Conservation (phyloP, 2,329 filamentous ascomycete genomes). For the Penicillium griseofulvum region DNA sequence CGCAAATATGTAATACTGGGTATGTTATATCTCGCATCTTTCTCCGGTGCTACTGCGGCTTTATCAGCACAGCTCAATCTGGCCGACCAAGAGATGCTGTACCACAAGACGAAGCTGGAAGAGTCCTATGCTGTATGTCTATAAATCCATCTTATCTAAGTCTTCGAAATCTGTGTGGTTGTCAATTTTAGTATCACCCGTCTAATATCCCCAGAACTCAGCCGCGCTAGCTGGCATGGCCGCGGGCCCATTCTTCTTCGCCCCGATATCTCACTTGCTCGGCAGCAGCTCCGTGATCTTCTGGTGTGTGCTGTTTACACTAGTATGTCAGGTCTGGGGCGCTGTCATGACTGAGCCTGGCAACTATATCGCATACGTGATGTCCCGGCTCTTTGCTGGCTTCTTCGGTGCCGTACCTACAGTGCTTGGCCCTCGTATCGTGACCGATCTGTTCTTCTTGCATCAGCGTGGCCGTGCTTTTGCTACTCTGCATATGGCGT, state of each 20-base stretch:
- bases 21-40: constrained; percentile 37
- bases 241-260: constrained; percentile 40
- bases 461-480: constrained; percentile 45
- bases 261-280: constrained; percentile 36
- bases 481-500: constrained; percentile 35
- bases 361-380: constrained; percentile 39
- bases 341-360: constrained; percentile 35
- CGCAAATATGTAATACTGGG: constrained; percentile 35
- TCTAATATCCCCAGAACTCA: constrained; percentile 28
- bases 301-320: constrained; percentile 38
- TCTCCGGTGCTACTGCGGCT: constrained; percentile 36
- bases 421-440: constrained; percentile 40
- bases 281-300: constrained; percentile 42
- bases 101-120: constrained; percentile 33
- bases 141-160: not conserved
- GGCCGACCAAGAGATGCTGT: constrained; percentile 35
- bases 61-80: constrained; percentile 39
- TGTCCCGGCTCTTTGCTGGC: constrained; percentile 42
- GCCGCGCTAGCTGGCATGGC: constrained; percentile 43
- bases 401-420: constrained; percentile 42
- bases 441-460: constrained; percentile 47
- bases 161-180: not conserved
- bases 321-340: constrained; percentile 40
- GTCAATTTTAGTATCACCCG: not conserved
- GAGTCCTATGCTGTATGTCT: constrained; percentile 33